Conservation (phyloP, 768 basidiomycete species). For the Mycena maculata region DNA sequence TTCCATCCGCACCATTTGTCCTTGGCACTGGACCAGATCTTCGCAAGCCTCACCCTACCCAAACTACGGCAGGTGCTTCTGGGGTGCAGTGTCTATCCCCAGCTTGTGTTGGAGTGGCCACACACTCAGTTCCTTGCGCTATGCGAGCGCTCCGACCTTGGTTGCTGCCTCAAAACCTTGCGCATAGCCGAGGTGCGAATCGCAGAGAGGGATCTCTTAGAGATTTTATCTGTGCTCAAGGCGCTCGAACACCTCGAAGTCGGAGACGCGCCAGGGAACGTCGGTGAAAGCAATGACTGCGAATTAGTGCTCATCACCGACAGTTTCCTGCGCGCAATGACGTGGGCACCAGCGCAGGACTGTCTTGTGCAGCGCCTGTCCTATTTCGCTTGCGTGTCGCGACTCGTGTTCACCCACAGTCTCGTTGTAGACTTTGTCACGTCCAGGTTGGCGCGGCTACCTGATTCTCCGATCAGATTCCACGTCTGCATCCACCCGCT, state of each 20-base stretch:
- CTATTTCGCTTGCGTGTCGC: background rate
- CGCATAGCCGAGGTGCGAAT: conserved; percentile 11
- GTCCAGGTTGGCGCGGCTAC: background rate
- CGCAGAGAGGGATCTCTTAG: background rate
- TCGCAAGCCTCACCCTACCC: conserved; percentile 14
- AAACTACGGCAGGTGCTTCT: background rate
- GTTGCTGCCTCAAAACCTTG: conserved; percentile 11
- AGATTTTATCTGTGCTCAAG: conserved; percentile 14
- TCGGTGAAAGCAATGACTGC: background rate
- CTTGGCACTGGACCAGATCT: background rate
- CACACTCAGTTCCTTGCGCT: conserved; percentile 15
- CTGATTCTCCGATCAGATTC: background rate
- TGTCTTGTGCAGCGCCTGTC: conserved; percentile 9
- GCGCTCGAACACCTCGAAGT: conserved; percentile 17
- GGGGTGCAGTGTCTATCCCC: background rate
- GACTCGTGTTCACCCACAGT: background rate
- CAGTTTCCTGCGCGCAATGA: conserved; percentile 10
- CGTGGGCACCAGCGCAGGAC: background rate
- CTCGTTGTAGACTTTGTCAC: background rate
- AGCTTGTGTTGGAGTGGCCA: conserved; percentile 2
- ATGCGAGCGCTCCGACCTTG: conserved; percentile 9
- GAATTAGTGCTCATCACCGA: conserved; percentile 6
- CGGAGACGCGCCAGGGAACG: background rate
- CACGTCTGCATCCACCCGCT: conserved; percentile 10
- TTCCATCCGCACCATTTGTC: background rate